A percentile compares a stretch with the other conserved stretches of the same genome.
These are phyloP conservation scores for Yamadazyma epiphylla DNA, from an alignment of 1,139 yeast genomes.

Conservation along the genomic window DNA sequence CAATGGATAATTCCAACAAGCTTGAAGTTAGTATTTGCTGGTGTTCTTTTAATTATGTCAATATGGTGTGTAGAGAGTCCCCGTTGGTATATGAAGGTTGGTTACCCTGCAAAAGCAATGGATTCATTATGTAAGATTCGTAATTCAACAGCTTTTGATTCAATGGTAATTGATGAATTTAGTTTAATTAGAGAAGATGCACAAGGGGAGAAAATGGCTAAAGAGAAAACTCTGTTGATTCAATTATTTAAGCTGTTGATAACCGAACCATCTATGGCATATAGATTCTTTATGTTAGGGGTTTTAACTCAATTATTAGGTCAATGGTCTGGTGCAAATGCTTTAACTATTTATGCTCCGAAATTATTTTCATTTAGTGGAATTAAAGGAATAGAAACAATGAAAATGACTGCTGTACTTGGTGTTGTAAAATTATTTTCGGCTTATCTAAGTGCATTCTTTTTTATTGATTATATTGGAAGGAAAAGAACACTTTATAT, in stretches of 20 bases:
- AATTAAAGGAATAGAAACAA: slow-evolving; percentile 21
- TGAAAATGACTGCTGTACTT: slow-evolving; percentile 39
- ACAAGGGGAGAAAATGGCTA: slow-evolving; percentile 27
- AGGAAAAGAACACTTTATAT: slow-evolving; percentile 29
- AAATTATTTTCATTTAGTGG: slow-evolving; percentile 49
- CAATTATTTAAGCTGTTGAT: slow-evolving; percentile 29
- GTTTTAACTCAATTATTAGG: slow-evolving; percentile 44
- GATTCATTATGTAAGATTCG: slow-evolving; percentile 38
- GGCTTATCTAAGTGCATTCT: slow-evolving; percentile 39
- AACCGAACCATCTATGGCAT: slow-evolving; percentile 27
- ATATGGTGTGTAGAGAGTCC: slow-evolving; percentile 30
- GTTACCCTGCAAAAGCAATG: slow-evolving; percentile 26
- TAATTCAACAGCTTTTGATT: slow-evolving; percentile 42
- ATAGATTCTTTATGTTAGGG: slow-evolving; percentile 38
- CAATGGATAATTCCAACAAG: slow-evolving; percentile 32
- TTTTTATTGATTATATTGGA: slow-evolving; percentile 39
- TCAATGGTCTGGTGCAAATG: slow-evolving; percentile 58
- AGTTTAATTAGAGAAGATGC: slow-evolving; percentile 41
- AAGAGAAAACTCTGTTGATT: slow-evolving; percentile 20
- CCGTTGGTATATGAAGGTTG: slow-evolving; percentile 35
- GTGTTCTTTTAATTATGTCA: slow-evolving; percentile 24
- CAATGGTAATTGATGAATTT: slow-evolving; percentile 44
- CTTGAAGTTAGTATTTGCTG: slow-evolving; percentile 34
- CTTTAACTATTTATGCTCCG: slow-evolving; percentile 52
- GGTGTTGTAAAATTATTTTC: slow-evolving; percentile 40